Conservation (phyloP, 2,329 filamentous ascomycete genomes). For the Penicillium sp. region DNA sequence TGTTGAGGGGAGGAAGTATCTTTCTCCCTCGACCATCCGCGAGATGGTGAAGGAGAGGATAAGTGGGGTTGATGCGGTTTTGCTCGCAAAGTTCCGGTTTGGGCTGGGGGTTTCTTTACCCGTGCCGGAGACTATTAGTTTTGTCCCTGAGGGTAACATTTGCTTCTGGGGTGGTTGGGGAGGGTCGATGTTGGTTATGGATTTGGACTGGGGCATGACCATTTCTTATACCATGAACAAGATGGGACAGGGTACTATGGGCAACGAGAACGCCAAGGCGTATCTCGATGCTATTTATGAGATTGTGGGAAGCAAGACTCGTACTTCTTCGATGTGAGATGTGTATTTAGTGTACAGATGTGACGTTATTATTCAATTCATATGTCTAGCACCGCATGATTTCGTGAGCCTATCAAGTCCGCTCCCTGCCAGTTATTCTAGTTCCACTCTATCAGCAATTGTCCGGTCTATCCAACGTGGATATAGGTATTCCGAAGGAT, state of each 20-base stretch:
- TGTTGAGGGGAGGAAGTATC: slow-evolving; percentile 35
- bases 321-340: background rate
- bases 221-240: slow-evolving; percentile 49
- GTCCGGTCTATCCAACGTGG: background rate
- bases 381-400: too few species aligned
- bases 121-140: slow-evolving; percentile 25
- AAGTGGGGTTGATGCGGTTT: slow-evolving; percentile 41
- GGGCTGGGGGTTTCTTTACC: slow-evolving; percentile 45
- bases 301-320: slow-evolving; percentile 3
- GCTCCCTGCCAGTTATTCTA: background rate
- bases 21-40: slow-evolving; percentile 45
- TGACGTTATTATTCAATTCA: too few species aligned
- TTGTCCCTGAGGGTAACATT: slow-evolving; percentile 31
- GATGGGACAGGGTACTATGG: slow-evolving; percentile 36
- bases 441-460: too few species aligned
- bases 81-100: slow-evolving; percentile 36
- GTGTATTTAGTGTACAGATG: too few species aligned
- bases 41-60: slow-evolving; percentile 47
- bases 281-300: slow-evolving; percentile 37
- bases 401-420: background rate
- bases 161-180: slow-evolving; percentile 49
- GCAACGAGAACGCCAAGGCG: slow-evolving; percentile 26
- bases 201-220: slow-evolving; percentile 43
- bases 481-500: background rate
- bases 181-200: slow-evolving; percentile 45